phyloP scores from a whole-genome alignment of 495 filamentous ascomycete genomes.

The Polyplosphaeria fusca region DNA sequence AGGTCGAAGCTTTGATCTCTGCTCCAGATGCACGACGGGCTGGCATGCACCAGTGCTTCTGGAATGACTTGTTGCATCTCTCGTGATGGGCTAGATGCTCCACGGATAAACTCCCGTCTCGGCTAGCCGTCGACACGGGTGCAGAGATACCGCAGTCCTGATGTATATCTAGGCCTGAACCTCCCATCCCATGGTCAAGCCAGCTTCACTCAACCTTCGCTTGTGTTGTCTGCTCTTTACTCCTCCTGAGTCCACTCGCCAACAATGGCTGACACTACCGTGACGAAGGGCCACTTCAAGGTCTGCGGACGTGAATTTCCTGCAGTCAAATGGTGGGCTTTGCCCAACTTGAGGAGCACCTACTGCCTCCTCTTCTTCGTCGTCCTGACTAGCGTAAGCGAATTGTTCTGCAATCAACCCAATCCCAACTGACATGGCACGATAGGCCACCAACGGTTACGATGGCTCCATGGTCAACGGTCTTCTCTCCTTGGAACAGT shows the following conservation, averaged over 20 bases:
- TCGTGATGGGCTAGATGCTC: slow-evolving; percentile 14
- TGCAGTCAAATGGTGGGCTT: slow-evolving; percentile 20
- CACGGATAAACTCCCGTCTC: slow-evolving; percentile 21
- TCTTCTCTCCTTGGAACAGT: slow-evolving; percentile 41
- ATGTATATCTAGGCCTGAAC: slow-evolving; percentile 8
- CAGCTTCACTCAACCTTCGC: slow-evolving; percentile 8
- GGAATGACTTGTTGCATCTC: slow-evolving; percentile 15
- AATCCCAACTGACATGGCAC: background rate
- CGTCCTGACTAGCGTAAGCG: slow-evolving; percentile 22
- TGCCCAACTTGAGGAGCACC: slow-evolving; percentile 15
- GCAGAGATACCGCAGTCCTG: slow-evolving; percentile 1
- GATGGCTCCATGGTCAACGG: slow-evolving; percentile 47
- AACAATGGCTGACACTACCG: slow-evolving; percentile 5
- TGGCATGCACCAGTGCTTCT: slow-evolving; percentile 11
- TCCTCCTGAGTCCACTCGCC: background rate
- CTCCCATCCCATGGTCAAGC: background rate
- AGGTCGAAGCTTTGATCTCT: slow-evolving; percentile 6
- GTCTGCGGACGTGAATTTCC: slow-evolving; percentile 33
- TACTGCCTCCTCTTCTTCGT: slow-evolving; percentile 31
- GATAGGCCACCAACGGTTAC: slow-evolving; percentile 30
- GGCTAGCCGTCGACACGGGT: slow-evolving; percentile 1
- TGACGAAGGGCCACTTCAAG: slow-evolving; percentile 31
- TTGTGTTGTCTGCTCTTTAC: background rate
- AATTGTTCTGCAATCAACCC: background rate
- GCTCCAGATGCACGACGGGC: slow-evolving; percentile 7